phyloP scores from a whole-genome alignment of 345 rosid species.

The Chamaenerion angustifolium region DNA sequence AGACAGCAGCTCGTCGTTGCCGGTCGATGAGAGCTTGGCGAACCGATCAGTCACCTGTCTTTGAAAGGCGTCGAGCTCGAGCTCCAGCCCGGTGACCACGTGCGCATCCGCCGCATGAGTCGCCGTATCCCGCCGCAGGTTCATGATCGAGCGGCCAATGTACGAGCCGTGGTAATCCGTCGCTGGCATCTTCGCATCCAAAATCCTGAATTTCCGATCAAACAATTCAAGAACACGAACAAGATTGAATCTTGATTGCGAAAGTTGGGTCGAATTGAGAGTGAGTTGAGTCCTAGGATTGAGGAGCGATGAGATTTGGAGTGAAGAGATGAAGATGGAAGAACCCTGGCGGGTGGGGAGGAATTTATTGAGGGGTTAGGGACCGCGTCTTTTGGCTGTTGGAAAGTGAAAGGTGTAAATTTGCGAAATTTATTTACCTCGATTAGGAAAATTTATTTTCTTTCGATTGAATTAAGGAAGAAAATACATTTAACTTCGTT shows the following conservation, averaged over 20 bases:
- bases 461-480: no score
- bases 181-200: slow-evolving; percentile 35
- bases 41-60: slow-evolving; percentile 18
- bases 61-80: slow-evolving; percentile 22
- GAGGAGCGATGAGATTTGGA: not conserved
- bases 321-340: no score
- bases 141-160: slow-evolving; percentile 29
- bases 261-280: not conserved
- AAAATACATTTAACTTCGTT: no score
- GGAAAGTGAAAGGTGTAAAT: not conserved
- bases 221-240: not conserved
- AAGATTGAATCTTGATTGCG: not conserved
- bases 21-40: slow-evolving; percentile 12
- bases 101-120: slow-evolving; percentile 5
- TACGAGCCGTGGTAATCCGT: slow-evolving; percentile 43
- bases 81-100: not conserved
- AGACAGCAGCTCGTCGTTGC: slow-evolving; percentile 22
- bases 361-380: slow-evolving; percentile 2
- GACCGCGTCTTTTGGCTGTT: slow-evolving; percentile 1
- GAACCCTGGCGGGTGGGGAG: not conserved
- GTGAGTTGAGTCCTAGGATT: no score
- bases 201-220: not conserved
- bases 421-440: not conserved
- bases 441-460: no score
- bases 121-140: slow-evolving; percentile 37